A percentile compares a stretch with the other conserved stretches of the same genome.
Evolutionary conservation across 306 rosid genomes (phyloP).

Genomic region (Carpinus fangiana): DNA sequence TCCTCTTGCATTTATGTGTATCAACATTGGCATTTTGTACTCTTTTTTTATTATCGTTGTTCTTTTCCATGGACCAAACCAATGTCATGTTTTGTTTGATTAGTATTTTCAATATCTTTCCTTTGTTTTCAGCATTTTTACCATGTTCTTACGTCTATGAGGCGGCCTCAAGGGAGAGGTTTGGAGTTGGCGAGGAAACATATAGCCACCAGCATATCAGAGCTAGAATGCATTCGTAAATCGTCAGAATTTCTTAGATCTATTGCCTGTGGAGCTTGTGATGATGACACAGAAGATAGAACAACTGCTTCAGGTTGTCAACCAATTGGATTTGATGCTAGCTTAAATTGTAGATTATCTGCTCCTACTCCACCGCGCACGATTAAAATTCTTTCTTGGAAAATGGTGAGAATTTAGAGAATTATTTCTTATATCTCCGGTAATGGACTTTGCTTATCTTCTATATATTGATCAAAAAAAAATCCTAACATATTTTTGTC

Average conservation of each 20-base stretch:
- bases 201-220: conserved; percentile 75
- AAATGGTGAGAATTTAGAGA: conserved; percentile 49
- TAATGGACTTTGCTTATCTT: conserved; percentile 11
- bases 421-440: conserved; percentile 15
- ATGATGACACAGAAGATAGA: conserved; percentile 44
- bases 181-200: conserved; percentile 95
- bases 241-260: conserved; percentile 73
- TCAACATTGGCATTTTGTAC: conserved; percentile 4
- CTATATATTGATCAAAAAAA: neutral
- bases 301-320: conserved; percentile 90
- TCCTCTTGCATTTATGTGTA: conserved; percentile 19
- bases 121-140: conserved; percentile 80
- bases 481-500: neutral
- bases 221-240: conserved; percentile 56
- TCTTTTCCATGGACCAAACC: neutral
- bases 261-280: conserved; percentile 39
- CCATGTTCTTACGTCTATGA: conserved; percentile 79
- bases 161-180: conserved; percentile 97
- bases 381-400: conserved; percentile 73
- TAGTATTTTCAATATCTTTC: conserved; percentile 24
- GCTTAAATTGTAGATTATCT: conserved; percentile 77
- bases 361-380: conserved; percentile 98
- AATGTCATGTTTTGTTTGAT: neutral
- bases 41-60: conserved; percentile 14
- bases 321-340: conserved; percentile 94